A percentile compares a stretch with the other conserved stretches of the same genome.
Conservation (phyloP, 768 basidiomycete species). For the Amanita fuliginea region DNA sequence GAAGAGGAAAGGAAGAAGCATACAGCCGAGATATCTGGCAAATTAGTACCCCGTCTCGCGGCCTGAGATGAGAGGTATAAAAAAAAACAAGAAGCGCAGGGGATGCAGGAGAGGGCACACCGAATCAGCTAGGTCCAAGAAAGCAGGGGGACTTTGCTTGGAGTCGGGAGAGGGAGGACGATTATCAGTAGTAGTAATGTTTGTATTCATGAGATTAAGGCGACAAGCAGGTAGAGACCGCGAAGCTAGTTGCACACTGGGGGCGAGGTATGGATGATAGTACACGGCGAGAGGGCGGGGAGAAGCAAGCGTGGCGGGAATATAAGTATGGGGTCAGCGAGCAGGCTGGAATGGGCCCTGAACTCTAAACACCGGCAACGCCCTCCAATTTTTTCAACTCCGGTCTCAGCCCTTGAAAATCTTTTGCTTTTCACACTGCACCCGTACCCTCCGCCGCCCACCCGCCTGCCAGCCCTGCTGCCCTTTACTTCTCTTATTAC, state of each 20-base stretch:
- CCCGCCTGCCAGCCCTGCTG: not conserved
- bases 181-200: conserved; percentile 66
- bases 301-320: conserved; percentile 18
- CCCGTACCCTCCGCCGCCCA: conserved; percentile 10
- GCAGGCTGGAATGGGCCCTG: conserved; percentile 34
- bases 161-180: conserved; percentile 56
- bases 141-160: conserved; percentile 85
- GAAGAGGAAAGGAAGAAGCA: conserved; percentile 21
- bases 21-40: conserved; percentile 80
- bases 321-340: conserved; percentile 33
- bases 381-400: conserved; percentile 39
- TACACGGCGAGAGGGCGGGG: conserved; percentile 41
- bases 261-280: conserved; percentile 62
- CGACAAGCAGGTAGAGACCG: conserved; percentile 42
- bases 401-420: conserved; percentile 26
- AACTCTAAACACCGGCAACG: conserved; percentile 36
- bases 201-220: conserved; percentile 58
- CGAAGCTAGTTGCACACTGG: conserved; percentile 59
- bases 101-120: conserved; percentile 34
- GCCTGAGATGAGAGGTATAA: conserved; percentile 32
- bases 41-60: conserved; percentile 76
- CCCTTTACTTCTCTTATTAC: not conserved
- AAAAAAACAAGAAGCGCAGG: conserved; percentile 10
- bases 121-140: conserved; percentile 89
- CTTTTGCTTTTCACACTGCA: conserved; percentile 12